These are phyloP conservation scores for Marasmius oreades DNA, from an alignment of 1,284 basidiomycete species.

Conservation along the genomic window DNA sequence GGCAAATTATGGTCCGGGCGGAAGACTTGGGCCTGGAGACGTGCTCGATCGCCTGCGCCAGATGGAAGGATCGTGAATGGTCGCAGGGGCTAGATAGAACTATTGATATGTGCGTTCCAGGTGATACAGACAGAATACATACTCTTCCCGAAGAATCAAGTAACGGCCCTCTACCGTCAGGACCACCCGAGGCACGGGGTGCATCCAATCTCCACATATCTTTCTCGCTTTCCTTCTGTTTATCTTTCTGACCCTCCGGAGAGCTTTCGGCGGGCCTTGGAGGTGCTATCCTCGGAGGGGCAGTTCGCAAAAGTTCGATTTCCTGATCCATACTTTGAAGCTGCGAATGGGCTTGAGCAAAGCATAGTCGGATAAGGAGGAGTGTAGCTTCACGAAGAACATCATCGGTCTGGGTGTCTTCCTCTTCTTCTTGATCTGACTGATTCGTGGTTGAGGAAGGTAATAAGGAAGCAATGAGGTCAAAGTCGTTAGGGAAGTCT, in stretches of 20 bases:
- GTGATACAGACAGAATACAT: conserved; percentile 12
- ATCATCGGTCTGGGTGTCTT: conserved; percentile 61
- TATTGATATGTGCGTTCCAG: not conserved
- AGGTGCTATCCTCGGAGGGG: conserved; percentile 40
- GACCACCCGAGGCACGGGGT: conserved; percentile 28
- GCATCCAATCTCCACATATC: conserved; percentile 79
- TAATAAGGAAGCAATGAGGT: conserved; percentile 61
- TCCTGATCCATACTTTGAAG: conserved; percentile 74
- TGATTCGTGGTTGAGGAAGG: conserved; percentile 23
- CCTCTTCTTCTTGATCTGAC: conserved; percentile 47
- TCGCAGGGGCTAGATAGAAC: conserved; percentile 57
- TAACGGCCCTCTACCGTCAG: conserved; percentile 60
- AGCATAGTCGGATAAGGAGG: conserved; percentile 71
- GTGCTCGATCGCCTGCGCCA: conserved; percentile 59
- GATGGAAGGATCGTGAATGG: conserved; percentile 92
- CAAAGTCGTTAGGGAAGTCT: conserved; percentile 45
- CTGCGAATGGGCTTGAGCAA: conserved; percentile 67
- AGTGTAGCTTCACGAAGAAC: conserved; percentile 64
- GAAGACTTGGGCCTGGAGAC: conserved; percentile 81
- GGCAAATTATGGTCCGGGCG: conserved; percentile 84
- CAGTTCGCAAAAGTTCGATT: conserved; percentile 63
- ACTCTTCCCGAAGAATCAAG: conserved; percentile 78
- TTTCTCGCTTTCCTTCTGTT: conserved; percentile 39
- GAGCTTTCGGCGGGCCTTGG: conserved; percentile 18
- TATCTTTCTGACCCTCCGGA: conserved; percentile 32